A percentile compares a stretch with the other conserved stretches of the same genome.
phyloP scores from a whole-genome alignment of 495 filamentous ascomycete species.

The Penicilliopsis zonata region DNA sequence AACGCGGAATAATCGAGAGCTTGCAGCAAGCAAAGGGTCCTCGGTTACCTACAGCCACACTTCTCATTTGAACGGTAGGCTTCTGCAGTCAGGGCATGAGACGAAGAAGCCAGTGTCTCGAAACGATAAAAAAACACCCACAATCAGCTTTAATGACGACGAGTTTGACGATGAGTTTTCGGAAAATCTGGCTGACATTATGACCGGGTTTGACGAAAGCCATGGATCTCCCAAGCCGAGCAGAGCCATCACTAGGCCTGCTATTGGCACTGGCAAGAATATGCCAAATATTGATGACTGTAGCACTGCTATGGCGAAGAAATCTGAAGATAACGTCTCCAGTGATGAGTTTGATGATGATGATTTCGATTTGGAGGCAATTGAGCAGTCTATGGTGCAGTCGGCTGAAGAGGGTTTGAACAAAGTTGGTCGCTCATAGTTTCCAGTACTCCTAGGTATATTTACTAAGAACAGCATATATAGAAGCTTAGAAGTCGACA shows the following conservation, averaged over 20 bases:
- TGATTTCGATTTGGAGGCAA: slow-evolving; percentile 31
- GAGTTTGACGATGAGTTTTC: slow-evolving; percentile 54
- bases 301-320: background rate
- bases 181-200: slow-evolving; percentile 28
- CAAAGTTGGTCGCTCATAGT: slow-evolving; percentile 32
- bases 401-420: slow-evolving; percentile 17
- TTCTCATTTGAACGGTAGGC: background rate
- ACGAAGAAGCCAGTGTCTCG: slow-evolving; percentile 4
- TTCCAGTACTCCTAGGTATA: slow-evolving; percentile 12
- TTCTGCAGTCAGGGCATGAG: no score
- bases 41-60: background rate
- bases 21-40: background rate
- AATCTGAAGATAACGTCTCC: slow-evolving; percentile 11
- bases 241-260: slow-evolving; percentile 5
- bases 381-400: slow-evolving; percentile 30
- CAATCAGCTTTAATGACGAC: slow-evolving; percentile 40
- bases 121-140: slow-evolving; percentile 41
- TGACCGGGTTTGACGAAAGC: slow-evolving; percentile 27
- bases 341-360: slow-evolving; percentile 34
- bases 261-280: slow-evolving; percentile 2
- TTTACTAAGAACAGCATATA: slow-evolving; percentile 30
- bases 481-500: slow-evolving; percentile 44
- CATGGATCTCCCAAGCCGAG: slow-evolving; percentile 38
- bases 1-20: no score
- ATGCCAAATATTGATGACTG: slow-evolving; percentile 1